A percentile compares a stretch with the other conserved stretches of the same genome.
Evolutionary conservation across 352 stramenopile species (phyloP).

Genomic region (Achlya hypogyna): DNA sequence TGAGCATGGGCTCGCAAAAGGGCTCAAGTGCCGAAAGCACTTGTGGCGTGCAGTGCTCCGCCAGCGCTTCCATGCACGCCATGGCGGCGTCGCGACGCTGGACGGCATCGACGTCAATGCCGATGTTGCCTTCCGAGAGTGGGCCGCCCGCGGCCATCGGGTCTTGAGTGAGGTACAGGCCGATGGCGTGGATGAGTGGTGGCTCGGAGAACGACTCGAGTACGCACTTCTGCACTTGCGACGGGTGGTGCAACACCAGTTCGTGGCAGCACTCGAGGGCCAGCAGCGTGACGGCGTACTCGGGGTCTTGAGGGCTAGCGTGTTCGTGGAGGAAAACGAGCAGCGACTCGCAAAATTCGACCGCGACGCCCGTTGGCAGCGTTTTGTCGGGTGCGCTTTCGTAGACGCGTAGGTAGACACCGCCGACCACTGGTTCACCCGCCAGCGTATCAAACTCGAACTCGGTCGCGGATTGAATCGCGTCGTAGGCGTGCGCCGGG

Average conservation of each 20-base stretch:
- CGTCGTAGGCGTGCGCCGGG: background rate
- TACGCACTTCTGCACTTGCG: background rate
- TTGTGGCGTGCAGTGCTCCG: background rate
- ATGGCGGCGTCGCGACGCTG: constrained; percentile 9
- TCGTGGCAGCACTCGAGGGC: constrained; percentile 4
- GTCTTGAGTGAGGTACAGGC: background rate
- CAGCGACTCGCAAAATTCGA: constrained; percentile 11
- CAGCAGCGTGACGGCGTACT: background rate
- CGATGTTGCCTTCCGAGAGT: background rate
- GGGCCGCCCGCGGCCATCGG: constrained; percentile 3
- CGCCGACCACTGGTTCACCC: background rate
- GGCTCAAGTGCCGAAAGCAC: background rate
- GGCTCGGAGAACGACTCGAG: constrained; percentile 11
- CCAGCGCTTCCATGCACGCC: constrained; percentile 8
- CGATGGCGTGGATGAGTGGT: constrained; percentile 8
- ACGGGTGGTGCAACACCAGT: background rate
- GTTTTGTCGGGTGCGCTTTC: background rate
- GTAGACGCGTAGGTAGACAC: constrained; percentile 10
- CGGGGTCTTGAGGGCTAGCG: background rate
- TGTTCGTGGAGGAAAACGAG: constrained; percentile 12
- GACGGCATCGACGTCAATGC: constrained; percentile 9
- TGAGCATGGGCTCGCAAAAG: constrained; percentile 6
- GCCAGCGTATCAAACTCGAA: constrained; percentile 5
- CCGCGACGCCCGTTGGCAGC: background rate
- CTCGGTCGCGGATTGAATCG: background rate